These are phyloP conservation scores for Xylariaceae sp. DNA, from an alignment of 2,329 filamentous ascomycete species.

Conservation along the genomic window DNA sequence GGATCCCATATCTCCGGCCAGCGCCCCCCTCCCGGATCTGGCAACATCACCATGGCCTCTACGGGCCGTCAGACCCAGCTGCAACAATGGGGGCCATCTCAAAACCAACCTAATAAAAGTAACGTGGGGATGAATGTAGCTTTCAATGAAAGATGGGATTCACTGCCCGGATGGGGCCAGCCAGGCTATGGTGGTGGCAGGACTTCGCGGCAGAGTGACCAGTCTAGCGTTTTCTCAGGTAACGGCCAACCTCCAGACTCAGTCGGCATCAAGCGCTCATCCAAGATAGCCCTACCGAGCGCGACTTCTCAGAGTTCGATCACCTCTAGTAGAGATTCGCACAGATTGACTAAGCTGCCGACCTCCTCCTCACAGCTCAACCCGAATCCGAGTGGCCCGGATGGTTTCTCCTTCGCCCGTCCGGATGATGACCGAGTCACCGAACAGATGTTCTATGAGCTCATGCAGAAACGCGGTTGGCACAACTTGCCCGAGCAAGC, in stretches of 20 bases:
- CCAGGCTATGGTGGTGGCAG: conserved; percentile 20
- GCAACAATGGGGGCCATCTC: conserved; percentile 69
- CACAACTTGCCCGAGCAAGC: conserved; percentile 96
- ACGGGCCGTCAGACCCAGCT: conserved; percentile 70
- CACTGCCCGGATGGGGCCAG: conserved; percentile 33
- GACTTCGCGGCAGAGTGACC: conserved; percentile 41
- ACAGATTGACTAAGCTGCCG: conserved; percentile 56
- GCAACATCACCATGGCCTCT: conserved; percentile 69
- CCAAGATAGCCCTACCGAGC: conserved; percentile 50
- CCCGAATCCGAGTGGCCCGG: conserved; percentile 37
- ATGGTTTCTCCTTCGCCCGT: conserved; percentile 63
- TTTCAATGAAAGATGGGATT: conserved; percentile 62
- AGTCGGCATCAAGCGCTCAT: conserved; percentile 43
- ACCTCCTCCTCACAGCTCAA: conserved; percentile 31
- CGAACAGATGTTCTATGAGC: conserved; percentile 83
- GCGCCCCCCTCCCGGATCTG: conserved; percentile 54
- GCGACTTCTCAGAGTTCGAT: conserved; percentile 57
- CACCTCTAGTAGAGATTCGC: conserved; percentile 52
- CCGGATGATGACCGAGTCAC: conserved; percentile 80
- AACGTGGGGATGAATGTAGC: conserved; percentile 51
- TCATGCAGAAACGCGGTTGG: conserved; percentile 98
- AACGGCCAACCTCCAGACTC: conserved; percentile 45
- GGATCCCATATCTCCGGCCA: conserved; percentile 59
- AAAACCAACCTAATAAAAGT: conserved; percentile 37
- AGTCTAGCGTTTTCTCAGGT: conserved; percentile 57